These are phyloP conservation scores for Cardamine resedifolia DNA, from an alignment of 345 rosid species.

Conservation along the genomic window DNA sequence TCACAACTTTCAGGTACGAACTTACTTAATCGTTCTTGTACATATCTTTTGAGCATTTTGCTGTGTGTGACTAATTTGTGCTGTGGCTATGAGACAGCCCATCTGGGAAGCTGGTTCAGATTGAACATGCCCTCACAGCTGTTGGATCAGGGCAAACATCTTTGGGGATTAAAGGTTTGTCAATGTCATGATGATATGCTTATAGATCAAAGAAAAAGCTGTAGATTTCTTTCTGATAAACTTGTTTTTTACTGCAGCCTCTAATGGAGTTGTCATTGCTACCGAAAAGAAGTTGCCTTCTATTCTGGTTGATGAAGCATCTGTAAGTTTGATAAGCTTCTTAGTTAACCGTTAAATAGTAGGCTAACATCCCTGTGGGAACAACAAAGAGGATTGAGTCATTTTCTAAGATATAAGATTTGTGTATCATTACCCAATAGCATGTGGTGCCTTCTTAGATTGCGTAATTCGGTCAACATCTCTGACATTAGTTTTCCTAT, in stretches of 20 bases:
- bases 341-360: not conserved
- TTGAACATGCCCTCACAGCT: slow-evolving; percentile 90
- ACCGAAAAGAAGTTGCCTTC: slow-evolving; percentile 94
- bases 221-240: not conserved
- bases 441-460: not conserved
- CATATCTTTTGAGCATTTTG: not conserved
- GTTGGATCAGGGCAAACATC: slow-evolving; percentile 98
- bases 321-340: slow-evolving; percentile 52
- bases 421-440: not conserved
- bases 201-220: not conserved
- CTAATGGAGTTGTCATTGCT: slow-evolving; percentile 92
- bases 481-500: not conserved
- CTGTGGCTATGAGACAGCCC: slow-evolving; percentile 50
- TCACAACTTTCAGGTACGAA: slow-evolving; percentile 85
- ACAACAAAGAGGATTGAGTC: not conserved
- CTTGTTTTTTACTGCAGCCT: slow-evolving; percentile 52
- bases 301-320: slow-evolving; percentile 86
- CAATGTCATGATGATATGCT: not conserved
- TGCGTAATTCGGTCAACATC: not conserved
- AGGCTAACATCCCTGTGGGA: not conserved
- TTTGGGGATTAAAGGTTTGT: slow-evolving; percentile 82
- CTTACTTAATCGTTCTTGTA: not conserved
- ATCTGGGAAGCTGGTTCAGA: slow-evolving; percentile 98
- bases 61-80: not conserved
- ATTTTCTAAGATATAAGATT: not conserved